A percentile compares a stretch with the other conserved stretches of the same genome.
These are phyloP conservation scores for Amanita rimosa DNA, from an alignment of 768 basidiomycete genomes.

Conservation along the genomic window DNA sequence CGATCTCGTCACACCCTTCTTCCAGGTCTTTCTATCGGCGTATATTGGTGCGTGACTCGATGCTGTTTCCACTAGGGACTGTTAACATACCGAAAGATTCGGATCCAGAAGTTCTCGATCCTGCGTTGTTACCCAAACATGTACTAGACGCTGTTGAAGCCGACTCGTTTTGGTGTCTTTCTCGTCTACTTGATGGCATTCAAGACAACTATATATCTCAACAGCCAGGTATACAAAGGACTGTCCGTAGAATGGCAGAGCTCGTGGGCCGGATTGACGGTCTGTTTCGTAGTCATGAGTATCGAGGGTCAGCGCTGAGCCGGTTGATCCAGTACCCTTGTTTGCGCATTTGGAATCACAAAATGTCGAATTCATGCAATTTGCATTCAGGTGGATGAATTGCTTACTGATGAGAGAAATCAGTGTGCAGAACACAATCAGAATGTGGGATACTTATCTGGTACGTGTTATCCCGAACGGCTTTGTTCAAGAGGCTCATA, in stretches of 20 bases:
- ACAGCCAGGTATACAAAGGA: slow-evolving; percentile 93
- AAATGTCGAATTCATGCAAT: slow-evolving; percentile 99
- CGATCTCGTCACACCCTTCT: slow-evolving; percentile 95
- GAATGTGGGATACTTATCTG: slow-evolving; percentile 99
- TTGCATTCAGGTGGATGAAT: slow-evolving; percentile 99
- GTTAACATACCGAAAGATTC: slow-evolving; percentile 44
- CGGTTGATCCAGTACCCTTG: slow-evolving; percentile 54
- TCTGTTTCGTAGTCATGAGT: slow-evolving; percentile 15
- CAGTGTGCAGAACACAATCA: slow-evolving; percentile 89
- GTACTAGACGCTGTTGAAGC: slow-evolving; percentile 86
- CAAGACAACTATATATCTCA: slow-evolving; percentile 97
- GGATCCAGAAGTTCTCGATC: slow-evolving; percentile 85
- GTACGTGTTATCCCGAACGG: slow-evolving; percentile 34
- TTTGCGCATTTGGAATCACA: slow-evolving; percentile 77
- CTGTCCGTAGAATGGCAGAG: slow-evolving; percentile 89
- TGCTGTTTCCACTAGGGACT: neutral
- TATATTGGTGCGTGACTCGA: slow-evolving; percentile 64
- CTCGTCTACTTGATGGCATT: slow-evolving; percentile 89
- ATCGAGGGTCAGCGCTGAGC: slow-evolving; percentile 3
- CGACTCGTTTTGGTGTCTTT: slow-evolving; percentile 97
- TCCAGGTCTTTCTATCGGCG: slow-evolving; percentile 90
- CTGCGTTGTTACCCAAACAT: slow-evolving; percentile 54
- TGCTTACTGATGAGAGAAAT: slow-evolving; percentile 97
- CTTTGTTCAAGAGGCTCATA: neutral
- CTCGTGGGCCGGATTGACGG: slow-evolving; percentile 86